These are phyloP conservation scores for Poterioochromonas sp. DNA, from an alignment of 352 stramenopile species.

Conservation along the genomic window DNA sequence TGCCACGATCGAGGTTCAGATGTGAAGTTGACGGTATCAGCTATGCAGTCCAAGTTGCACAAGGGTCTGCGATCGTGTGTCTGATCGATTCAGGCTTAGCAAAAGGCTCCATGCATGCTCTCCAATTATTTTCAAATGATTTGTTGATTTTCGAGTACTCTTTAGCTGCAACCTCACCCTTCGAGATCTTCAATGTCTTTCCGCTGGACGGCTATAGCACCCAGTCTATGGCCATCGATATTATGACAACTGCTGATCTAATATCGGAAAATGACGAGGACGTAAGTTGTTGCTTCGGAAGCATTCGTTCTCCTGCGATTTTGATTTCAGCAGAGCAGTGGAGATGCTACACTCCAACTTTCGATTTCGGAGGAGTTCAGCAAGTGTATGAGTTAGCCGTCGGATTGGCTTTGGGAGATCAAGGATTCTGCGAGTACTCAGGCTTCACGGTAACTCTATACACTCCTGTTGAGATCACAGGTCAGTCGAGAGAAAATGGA, in stretches of 20 bases:
- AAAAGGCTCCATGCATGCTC: too few species aligned
- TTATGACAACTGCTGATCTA: background rate
- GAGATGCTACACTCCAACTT: slow-evolving; percentile 19
- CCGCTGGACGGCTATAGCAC: background rate
- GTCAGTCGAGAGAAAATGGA: background rate
- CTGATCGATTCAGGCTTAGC: too few species aligned
- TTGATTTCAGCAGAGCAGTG: slow-evolving; percentile 1
- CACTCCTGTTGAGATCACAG: background rate
- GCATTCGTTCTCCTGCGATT: background rate
- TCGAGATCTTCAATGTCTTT: slow-evolving; percentile 6
- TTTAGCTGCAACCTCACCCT: background rate
- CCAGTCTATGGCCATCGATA: background rate
- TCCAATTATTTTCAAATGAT: too few species aligned
- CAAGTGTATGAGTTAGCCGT: background rate
- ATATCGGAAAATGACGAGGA: too few species aligned
- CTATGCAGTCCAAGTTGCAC: too few species aligned
- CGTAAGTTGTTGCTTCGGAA: slow-evolving; percentile 23
- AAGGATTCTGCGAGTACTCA: slow-evolving; percentile 25
- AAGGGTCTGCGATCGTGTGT: too few species aligned
- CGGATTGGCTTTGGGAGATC: background rate
- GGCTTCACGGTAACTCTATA: background rate
- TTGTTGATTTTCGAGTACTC: background rate
- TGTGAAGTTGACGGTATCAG: background rate
- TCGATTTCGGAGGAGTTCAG: background rate
- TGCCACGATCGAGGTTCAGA: background rate